Percentiles rank a stretch among this genome's conserved stretches.
phyloP scores from a whole-genome alignment of 2,329 filamentous ascomycete genomes.

The Pestalotiopsis sp. region DNA sequence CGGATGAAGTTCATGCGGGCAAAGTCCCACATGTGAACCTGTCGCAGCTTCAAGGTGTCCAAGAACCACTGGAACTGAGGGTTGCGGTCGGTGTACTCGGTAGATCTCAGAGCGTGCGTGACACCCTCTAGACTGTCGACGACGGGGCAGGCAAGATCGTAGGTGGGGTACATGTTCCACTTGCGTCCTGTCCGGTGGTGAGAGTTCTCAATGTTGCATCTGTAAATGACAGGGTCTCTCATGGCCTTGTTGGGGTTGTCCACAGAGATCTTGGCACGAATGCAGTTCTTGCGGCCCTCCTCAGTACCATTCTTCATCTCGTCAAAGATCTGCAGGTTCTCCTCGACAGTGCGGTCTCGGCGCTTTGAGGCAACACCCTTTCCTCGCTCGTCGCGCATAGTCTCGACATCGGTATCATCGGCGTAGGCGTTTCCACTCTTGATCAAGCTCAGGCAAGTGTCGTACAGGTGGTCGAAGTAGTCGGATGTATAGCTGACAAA shows the following conservation, averaged over 20 bases:
- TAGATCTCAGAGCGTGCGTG: slow-evolving; percentile 81
- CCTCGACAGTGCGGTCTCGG: slow-evolving; percentile 77
- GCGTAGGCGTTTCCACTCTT: slow-evolving; percentile 88
- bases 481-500: slow-evolving; percentile 88
- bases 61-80: slow-evolving; percentile 88
- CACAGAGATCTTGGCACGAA: slow-evolving; percentile 90
- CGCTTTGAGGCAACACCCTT: slow-evolving; percentile 81
- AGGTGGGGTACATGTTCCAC: slow-evolving; percentile 88
- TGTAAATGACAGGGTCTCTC: slow-evolving; percentile 96
- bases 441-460: slow-evolving; percentile 83
- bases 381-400: slow-evolving; percentile 83
- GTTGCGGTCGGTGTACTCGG: slow-evolving; percentile 86
- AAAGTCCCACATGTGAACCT: slow-evolving; percentile 86
- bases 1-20: slow-evolving; percentile 82
- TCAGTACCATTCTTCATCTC: slow-evolving; percentile 89
- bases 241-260: slow-evolving; percentile 95
- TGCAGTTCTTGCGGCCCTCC: slow-evolving; percentile 83
- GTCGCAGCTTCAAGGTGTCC: slow-evolving; percentile 71
- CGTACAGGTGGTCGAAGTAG: slow-evolving; percentile 91
- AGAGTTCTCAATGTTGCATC: slow-evolving; percentile 72
- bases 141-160: slow-evolving; percentile 84
- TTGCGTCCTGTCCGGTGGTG: slow-evolving; percentile 79
- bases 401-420: slow-evolving; percentile 89
- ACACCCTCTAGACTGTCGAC: slow-evolving; percentile 82
- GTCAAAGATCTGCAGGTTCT: slow-evolving; percentile 84